Conservation (phyloP, 257 asterid species). For the Solanum megistacrolobum region DNA sequence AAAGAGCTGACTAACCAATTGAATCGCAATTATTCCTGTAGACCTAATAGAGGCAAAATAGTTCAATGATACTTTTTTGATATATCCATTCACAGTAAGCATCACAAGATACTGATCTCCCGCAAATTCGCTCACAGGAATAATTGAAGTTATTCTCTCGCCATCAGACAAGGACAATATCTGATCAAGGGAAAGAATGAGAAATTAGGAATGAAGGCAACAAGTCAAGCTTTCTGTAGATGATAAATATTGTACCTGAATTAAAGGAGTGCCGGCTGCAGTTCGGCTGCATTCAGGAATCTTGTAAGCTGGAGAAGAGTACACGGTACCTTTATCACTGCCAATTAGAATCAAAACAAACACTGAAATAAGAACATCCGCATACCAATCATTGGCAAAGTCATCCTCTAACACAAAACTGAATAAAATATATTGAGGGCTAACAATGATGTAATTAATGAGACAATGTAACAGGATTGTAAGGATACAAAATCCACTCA, state of each 20-base stretch:
- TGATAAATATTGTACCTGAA: slow-evolving; percentile 47
- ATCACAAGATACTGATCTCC: slow-evolving; percentile 79
- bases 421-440: not conserved
- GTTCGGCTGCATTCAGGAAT: slow-evolving; percentile 93
- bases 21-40: slow-evolving; percentile 93
- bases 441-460: not conserved
- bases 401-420: not conserved
- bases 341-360: slow-evolving; percentile 5
- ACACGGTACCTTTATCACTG: slow-evolving; percentile 92
- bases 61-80: slow-evolving; percentile 84
- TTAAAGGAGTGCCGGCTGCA: slow-evolving; percentile 89
- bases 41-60: slow-evolving; percentile 88
- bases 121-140: slow-evolving; percentile 87
- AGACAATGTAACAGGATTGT: not conserved
- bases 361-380: not conserved
- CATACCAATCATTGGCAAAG: not conserved
- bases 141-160: slow-evolving; percentile 90
- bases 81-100: slow-evolving; percentile 88
- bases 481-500: not conserved
- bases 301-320: slow-evolving; percentile 81
- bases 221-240: not conserved
- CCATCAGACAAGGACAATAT: slow-evolving; percentile 84
- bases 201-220: slow-evolving; percentile 1
- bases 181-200: slow-evolving; percentile 34
- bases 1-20: slow-evolving; percentile 60